These are phyloP conservation scores for Apiotrichum sp. DNA, from an alignment of 1,284 basidiomycete species.

Conservation along the genomic window DNA sequence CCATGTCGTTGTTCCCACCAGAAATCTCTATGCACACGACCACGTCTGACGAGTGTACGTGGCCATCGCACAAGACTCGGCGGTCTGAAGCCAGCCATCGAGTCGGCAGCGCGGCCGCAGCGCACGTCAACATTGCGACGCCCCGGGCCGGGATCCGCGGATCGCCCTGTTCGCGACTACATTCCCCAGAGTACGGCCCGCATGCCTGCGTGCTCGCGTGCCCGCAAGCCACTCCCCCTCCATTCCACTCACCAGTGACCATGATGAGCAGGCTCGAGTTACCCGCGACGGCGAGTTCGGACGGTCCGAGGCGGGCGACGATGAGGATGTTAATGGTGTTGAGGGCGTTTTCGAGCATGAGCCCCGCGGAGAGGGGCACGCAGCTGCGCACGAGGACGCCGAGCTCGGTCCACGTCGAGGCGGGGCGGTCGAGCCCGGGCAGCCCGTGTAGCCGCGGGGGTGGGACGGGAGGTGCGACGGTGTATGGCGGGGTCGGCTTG, in stretches of 20 bases:
- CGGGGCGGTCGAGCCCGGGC: constrained; percentile 14
- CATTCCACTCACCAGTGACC: constrained; percentile 23
- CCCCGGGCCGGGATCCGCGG: no score
- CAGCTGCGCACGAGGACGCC: constrained; percentile 9
- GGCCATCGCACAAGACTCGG: no score
- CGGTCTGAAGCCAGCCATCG: not conserved
- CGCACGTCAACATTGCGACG: no score
- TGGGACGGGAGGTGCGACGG: not conserved
- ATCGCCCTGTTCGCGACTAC: no score
- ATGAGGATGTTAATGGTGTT: constrained; percentile 26
- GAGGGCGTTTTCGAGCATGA: constrained; percentile 22
- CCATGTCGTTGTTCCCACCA: no score
- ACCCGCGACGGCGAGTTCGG: constrained; percentile 28
- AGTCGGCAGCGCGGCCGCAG: no score
- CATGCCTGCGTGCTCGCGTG: no score
- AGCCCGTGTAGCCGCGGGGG: constrained; percentile 10
- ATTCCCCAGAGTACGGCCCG: no score
- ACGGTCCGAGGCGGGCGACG: constrained; percentile 22
- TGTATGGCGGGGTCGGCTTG: not conserved
- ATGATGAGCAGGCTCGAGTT: constrained; percentile 29
- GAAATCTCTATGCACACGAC: no score
- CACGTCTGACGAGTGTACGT: no score
- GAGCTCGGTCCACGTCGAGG: constrained; percentile 15
- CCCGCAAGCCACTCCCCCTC: not conserved
- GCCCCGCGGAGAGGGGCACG: constrained; percentile 15